phyloP scores from a whole-genome alignment of 2,329 filamentous ascomycete genomes.

The Diaporthe eres region DNA sequence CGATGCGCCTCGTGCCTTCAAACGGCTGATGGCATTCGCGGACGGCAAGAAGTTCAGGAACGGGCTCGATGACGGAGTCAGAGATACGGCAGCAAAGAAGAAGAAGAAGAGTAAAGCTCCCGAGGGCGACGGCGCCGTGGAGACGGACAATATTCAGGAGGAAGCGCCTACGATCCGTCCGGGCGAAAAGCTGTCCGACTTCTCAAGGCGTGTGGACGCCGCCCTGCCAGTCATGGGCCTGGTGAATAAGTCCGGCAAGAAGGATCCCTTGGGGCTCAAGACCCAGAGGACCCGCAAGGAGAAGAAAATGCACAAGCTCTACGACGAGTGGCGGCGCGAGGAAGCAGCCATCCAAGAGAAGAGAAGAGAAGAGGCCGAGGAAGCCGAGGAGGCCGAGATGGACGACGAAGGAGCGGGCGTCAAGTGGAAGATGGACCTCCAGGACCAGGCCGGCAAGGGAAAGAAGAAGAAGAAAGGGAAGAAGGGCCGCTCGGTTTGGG shows the following conservation, averaged over 20 bases:
- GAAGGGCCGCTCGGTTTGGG: constrained; percentile 57
- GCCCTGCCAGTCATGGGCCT: constrained; percentile 83
- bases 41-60: constrained; percentile 71
- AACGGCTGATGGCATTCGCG: constrained; percentile 84
- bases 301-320: constrained; percentile 83
- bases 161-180: constrained; percentile 80
- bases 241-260: constrained; percentile 71
- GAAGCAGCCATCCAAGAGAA: constrained; percentile 74
- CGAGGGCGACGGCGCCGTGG: constrained; percentile 41
- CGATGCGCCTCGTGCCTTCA: constrained; percentile 91
- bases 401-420: constrained; percentile 70
- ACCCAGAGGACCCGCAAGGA: constrained; percentile 85
- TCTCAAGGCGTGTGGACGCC: constrained; percentile 85
- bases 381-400: constrained; percentile 74
- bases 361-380: constrained; percentile 75
- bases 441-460: constrained; percentile 57
- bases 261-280: constrained; percentile 75
- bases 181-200: constrained; percentile 87
- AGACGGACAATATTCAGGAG: constrained; percentile 43
- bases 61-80: constrained; percentile 79
- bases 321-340: constrained; percentile 81
- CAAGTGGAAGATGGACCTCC: constrained; percentile 61
- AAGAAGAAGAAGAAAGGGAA: constrained; percentile 57
- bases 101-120: constrained; percentile 47
- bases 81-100: constrained; percentile 47